phyloP scores from a whole-genome alignment of 371 early-diverging fungal species.

The Synchytrium microbalum region DNA sequence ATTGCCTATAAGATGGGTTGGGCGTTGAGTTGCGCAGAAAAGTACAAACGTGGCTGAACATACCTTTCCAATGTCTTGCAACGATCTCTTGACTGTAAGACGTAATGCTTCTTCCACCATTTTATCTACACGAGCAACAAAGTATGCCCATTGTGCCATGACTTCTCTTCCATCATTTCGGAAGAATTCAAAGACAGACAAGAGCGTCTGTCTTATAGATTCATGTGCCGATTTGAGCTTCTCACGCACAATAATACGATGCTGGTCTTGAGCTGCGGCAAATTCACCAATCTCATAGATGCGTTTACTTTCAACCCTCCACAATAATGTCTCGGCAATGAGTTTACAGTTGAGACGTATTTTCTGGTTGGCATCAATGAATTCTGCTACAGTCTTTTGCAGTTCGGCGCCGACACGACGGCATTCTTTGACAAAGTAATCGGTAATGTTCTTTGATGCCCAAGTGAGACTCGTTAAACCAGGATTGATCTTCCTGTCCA shows the following conservation, averaged over 20 bases:
- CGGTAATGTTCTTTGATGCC: conserved; percentile 50
- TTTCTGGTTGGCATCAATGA: conserved; percentile 30
- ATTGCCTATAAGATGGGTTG: conserved; percentile 35
- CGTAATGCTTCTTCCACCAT: conserved; percentile 47
- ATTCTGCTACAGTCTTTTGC: conserved; percentile 41
- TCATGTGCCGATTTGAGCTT: conserved; percentile 32
- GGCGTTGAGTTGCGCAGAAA: not conserved
- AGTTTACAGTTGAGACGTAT: conserved; percentile 33
- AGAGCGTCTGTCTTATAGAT: conserved; percentile 32
- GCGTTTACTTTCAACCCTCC: conserved; percentile 43
- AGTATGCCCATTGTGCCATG: conserved; percentile 37
- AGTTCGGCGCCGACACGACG: conserved; percentile 43
- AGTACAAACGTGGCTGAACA: not conserved
- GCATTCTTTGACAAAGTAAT: conserved; percentile 52
- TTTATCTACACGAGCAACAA: conserved; percentile 38
- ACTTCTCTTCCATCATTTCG: conserved; percentile 44
- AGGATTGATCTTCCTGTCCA: conserved; percentile 51
- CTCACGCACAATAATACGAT: conserved; percentile 26
- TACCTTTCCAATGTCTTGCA: conserved; percentile 41
- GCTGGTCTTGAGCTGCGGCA: conserved; percentile 30
- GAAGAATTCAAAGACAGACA: conserved; percentile 32
- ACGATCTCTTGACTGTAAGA: conserved; percentile 36
- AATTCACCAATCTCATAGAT: conserved; percentile 49
- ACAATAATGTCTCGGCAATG: conserved; percentile 40
- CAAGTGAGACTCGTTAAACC: conserved; percentile 45